Conservation (phyloP, 352 stramenopile species). For the Globisporangium paddicum region DNA sequence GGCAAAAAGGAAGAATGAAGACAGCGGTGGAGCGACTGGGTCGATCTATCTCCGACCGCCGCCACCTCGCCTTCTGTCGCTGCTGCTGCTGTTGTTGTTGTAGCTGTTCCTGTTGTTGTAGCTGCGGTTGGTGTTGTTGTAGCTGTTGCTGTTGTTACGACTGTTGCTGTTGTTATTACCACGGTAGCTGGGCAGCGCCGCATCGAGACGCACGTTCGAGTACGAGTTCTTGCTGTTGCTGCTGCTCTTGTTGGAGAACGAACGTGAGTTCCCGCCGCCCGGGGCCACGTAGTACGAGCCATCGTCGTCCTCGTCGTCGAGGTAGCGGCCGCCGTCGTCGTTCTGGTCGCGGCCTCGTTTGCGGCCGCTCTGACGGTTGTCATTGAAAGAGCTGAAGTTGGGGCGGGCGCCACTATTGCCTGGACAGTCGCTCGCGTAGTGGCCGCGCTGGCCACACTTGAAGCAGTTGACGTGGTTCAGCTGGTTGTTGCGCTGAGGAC, state of each 20-base stretch:
- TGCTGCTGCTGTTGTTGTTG: neutral
- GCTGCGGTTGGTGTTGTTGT: constrained; percentile 7
- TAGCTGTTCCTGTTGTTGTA: constrained; percentile 10
- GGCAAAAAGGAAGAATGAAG: neutral
- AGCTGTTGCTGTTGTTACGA: constrained; percentile 14
- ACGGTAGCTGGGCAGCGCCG: constrained; percentile 14
- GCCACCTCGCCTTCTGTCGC: constrained; percentile 11
- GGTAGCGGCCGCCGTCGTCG: constrained; percentile 23
- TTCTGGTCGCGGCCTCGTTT: constrained; percentile 53
- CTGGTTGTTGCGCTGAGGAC: constrained; percentile 45
- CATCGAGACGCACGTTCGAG: constrained; percentile 13
- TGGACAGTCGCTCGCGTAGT: constrained; percentile 48
- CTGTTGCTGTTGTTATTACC: constrained; percentile 4
- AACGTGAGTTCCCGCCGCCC: constrained; percentile 16
- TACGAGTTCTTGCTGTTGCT: constrained; percentile 6
- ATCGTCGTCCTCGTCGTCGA: constrained; percentile 32
- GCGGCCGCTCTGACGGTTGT: constrained; percentile 27
- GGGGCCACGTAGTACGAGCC: constrained; percentile 25
- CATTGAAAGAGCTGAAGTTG: constrained; percentile 8
- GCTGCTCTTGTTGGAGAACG: constrained; percentile 2
- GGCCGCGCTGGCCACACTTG: constrained; percentile 39
- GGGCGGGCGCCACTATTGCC: constrained; percentile 8
- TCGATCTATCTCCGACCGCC: constrained; percentile 14
- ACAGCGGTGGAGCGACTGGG: neutral
- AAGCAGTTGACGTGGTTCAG: constrained; percentile 40